Conservation (phyloP, 2,329 filamentous ascomycete genomes). For the Ascochyta lentis region DNA sequence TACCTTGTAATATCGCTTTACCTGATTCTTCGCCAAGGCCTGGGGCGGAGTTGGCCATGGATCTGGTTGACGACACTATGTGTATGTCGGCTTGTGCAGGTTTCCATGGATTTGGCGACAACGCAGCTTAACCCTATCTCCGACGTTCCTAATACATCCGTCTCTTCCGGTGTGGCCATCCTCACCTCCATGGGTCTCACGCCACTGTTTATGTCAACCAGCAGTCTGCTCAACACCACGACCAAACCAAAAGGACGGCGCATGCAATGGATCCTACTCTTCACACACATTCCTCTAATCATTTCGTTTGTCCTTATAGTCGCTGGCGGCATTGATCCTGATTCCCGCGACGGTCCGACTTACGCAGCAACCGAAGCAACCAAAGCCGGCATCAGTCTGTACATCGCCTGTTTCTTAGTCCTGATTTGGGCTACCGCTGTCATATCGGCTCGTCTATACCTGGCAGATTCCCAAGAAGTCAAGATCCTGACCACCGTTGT, state of each 20-base stretch:
- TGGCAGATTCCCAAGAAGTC: constrained; percentile 41
- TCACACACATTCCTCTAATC: constrained; percentile 41
- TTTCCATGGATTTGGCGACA: constrained; percentile 45
- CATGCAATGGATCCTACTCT: constrained; percentile 48
- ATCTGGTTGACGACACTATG: constrained; percentile 41
- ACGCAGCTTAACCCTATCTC: constrained; percentile 35
- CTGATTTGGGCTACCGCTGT: constrained; percentile 46
- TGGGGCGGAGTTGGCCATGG: constrained; percentile 45
- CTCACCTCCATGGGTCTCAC: constrained; percentile 46
- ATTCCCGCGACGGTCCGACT: constrained; percentile 38
- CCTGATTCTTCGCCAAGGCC: constrained; percentile 39
- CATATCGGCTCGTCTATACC: constrained; percentile 44
- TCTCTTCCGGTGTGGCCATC: constrained; percentile 45
- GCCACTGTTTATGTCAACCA: constrained; percentile 46
- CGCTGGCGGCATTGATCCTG: constrained; percentile 45
- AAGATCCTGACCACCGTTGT: constrained; percentile 47
- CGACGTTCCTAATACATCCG: constrained; percentile 33
- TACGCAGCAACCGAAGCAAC: constrained; percentile 45
- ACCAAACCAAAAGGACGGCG: constrained; percentile 44
- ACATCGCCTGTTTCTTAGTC: constrained; percentile 43
- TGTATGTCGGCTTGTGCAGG: constrained; percentile 45
- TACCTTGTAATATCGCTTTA: constrained; percentile 39
- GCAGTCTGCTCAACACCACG: constrained; percentile 43
- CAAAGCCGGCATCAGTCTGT: constrained; percentile 45
- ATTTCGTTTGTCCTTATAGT: constrained; percentile 46